Evolutionary conservation across 768 basidiomycete genomes (phyloP), one percentile per base, ranked within the genome.

Genomic region (Rhodotorula toruloides): DNA sequence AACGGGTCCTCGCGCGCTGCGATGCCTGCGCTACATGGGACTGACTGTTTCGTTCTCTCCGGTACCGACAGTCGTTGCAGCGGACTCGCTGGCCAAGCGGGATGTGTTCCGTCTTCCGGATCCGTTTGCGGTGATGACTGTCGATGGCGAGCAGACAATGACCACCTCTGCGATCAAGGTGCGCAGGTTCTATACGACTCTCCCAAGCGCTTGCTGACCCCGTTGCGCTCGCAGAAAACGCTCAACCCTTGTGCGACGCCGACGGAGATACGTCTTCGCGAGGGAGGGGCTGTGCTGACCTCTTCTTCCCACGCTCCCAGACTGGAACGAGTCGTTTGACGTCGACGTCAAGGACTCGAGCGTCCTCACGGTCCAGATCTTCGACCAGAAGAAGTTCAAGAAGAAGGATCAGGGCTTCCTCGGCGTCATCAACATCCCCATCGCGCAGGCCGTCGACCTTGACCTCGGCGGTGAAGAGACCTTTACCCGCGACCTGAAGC

Each of bases 301-400:
- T 25, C 48, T 36, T 25, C 19, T 17, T 19, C 9, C 40, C 29
- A n/a, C 6, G 17, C 16, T 7, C 37, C 89, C 92, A 0, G 93
- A 94, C 78, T 96, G 92, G 92, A 94, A 91, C 76, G 94, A 97
- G 80, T 89, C 88, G 76, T 98, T 99, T 78, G 94, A 98, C 76
- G 88, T 99, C 72, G 89, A 84, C 57, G 94, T 96, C 76, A 94
- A 92, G 78, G 96, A 99, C 73, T 91, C 90, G n/a, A 97, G 93
- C 25, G 90, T 98, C 54, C 85, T 99, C 64, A 91, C 91, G 9
- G 93, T 98, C 2, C 96, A 99, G 79, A 96, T 98, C 74, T 98
- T 98, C 73, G 96, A 99, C 79, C 94, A 98, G 79, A 87, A 91
- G 78, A 99, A 99, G 80, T 98, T 98, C 82, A 99, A 99, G 83